Percentiles rank a stretch among this genome's conserved stretches.
Evolutionary conservation across 2,329 filamentous ascomycete genomes (phyloP).

Genomic region (Ophiostoma sp.): DNA sequence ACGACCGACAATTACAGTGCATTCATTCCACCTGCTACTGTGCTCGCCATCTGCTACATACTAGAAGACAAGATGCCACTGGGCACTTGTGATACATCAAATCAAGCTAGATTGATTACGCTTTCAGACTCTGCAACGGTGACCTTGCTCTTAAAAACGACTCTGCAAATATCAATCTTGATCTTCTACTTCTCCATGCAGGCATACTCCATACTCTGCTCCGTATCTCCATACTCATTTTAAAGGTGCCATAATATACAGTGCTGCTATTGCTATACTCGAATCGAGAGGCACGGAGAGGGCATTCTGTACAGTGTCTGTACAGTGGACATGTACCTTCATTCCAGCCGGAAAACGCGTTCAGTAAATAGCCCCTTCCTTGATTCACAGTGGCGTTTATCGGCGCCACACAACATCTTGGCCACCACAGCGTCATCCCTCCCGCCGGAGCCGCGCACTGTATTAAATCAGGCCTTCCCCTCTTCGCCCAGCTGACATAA

Average conservation of each 20-base stretch:
- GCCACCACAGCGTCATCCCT: not conserved
- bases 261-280: not conserved
- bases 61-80: not conserved
- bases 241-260: not conserved
- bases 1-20: not conserved
- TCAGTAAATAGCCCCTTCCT: not conserved
- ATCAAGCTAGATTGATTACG: not conserved
- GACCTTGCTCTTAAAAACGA: not conserved
- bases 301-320: not conserved
- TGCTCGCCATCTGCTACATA: not conserved
- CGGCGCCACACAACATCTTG: not conserved
- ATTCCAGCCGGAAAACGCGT: not conserved
- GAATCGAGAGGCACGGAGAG: too few species aligned
- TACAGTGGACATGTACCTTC: not conserved
- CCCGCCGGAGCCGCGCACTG: not conserved
- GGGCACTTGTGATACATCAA: not conserved
- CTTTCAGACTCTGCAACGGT: not conserved
- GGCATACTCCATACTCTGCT: conserved; percentile 5
- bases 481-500: not conserved
- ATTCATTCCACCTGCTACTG: not conserved
- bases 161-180: not conserved
- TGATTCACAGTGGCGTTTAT: not conserved
- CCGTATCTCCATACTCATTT: conserved; percentile 7
- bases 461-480: not conserved
- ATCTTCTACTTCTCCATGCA: not conserved